Base-by-base conservation (phyloP, 116 monocot genomes). In the Dioscorea cayenensis region DNA sequence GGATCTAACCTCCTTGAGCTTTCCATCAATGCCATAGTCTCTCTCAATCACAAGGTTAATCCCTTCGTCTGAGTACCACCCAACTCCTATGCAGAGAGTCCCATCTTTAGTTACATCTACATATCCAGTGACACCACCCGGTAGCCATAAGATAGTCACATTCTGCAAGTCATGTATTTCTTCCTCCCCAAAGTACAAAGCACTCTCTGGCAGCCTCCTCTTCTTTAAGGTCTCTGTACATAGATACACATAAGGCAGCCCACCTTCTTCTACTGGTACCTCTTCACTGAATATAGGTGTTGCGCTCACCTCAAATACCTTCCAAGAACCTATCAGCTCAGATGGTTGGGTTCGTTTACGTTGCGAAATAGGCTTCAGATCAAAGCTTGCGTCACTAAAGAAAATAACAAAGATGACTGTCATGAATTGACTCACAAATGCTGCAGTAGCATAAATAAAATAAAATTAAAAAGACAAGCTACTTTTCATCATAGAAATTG, bases 41-140 rank as follows among this genome's bases (percentile, higher is more conserved):
- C 99, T 90, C 80, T 99, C 99, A 94, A 99, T 99, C 51, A 94
- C 99, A 71, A 99, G 86, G 74, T 94, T 99, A 27, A 89, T 73
- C 38, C 99, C 99, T 73, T 99, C 99, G 18, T 99, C 82, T 1
- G 94, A 93, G 67, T 94, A 99, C 99, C 99, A 99, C 28, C 99
- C 90, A 35, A 91, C 79, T 0, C 99, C 99, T 4, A 99, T 85
- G 43, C 91, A 93, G 37, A 99, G 83, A 12, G 81, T 69, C 12
- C 99, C 99, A 28, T 99, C 94, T 55, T 85, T 76, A 2, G 72
- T 77, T 43, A 99, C 93, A 75, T 99, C 94, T 23, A 91, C 97
- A 69, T 93, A 93, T 13, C 49, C 89, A 2, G 94, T 90, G 66
- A 90, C 83, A 23, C 97, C 94, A 59, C 97, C 94, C 0, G 97